phyloP scores from a whole-genome alignment of 116 monocot genomes.

The Zostera marina region DNA sequence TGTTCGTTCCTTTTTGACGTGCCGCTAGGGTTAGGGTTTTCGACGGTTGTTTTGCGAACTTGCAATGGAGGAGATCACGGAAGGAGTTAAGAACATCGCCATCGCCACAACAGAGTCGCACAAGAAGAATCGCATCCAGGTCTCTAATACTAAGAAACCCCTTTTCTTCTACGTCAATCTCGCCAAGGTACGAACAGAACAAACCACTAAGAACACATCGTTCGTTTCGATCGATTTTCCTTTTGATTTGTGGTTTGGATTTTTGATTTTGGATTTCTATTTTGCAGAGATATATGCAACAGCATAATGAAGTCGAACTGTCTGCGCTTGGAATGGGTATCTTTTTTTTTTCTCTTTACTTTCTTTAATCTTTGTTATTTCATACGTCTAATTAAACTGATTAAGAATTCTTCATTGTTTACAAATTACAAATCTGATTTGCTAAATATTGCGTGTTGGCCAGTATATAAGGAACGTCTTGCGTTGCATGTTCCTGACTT shows the following conservation, averaged over 20 bases:
- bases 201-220: not conserved
- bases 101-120: constrained; percentile 12
- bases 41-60: not conserved
- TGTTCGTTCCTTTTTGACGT: not conserved
- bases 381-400: not conserved
- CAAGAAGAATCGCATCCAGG: constrained; percentile 89
- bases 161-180: constrained; percentile 96
- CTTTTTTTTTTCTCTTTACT: not conserved
- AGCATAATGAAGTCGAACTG: constrained; percentile 69
- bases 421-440: no score
- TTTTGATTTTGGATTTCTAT: not conserved
- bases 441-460: no score
- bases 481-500: no score
- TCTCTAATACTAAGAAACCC: constrained; percentile 89
- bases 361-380: not conserved
- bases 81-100: constrained; percentile 17
- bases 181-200: constrained; percentile 43
- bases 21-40: constrained; percentile 7
- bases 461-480: no score
- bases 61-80: constrained; percentile 21
- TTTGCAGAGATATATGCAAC: constrained; percentile 78
- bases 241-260: not conserved
- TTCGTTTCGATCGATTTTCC: not conserved
- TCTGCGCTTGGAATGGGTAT: constrained; percentile 91
- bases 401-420: no score